Percentiles rank a stretch among this genome's conserved stretches.
phyloP scores from a whole-genome alignment of 495 filamentous ascomycete genomes.

The Podospora conica region DNA sequence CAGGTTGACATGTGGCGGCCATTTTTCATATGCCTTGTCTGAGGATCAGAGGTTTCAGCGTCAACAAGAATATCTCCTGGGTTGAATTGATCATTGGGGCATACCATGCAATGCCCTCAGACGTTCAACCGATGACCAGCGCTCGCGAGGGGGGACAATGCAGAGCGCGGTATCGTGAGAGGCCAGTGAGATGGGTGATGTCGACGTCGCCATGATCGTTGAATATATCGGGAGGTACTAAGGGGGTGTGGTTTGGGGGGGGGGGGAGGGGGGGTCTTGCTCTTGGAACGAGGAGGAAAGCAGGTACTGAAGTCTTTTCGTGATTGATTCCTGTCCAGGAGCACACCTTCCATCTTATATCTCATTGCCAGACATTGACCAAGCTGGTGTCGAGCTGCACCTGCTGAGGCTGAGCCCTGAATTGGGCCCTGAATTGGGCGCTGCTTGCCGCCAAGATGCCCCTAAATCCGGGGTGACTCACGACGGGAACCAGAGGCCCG shows the following conservation, averaged over 20 bases:
- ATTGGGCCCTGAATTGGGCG: neutral
- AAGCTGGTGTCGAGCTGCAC: neutral
- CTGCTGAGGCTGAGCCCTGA: slow-evolving; percentile 12
- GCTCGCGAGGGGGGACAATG: slow-evolving; percentile 39
- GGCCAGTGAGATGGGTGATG: slow-evolving; percentile 14
- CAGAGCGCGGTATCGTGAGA: slow-evolving; percentile 48
- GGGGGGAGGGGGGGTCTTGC: neutral
- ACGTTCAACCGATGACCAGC: slow-evolving; percentile 38
- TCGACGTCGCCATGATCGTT: slow-evolving; percentile 5
- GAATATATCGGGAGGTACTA: neutral
- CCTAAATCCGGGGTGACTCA: slow-evolving; percentile 15
- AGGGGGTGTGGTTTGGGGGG: slow-evolving; percentile 8
- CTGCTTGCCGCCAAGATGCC: neutral
- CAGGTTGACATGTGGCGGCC: slow-evolving; percentile 57
- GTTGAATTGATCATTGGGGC: neutral
- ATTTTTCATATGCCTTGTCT: slow-evolving; percentile 50
- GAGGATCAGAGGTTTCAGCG: slow-evolving; percentile 36
- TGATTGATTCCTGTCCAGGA: neutral
- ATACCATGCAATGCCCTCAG: slow-evolving; percentile 20
- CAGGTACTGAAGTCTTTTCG: neutral
- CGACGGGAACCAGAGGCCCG: neutral
- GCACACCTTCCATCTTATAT: neutral
- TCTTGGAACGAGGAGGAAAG: neutral
- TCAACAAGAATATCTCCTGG: neutral
- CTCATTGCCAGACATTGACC: neutral